phyloP scores from a whole-genome alignment of 148 eudicot species.

The Pouteria glomerata region DNA sequence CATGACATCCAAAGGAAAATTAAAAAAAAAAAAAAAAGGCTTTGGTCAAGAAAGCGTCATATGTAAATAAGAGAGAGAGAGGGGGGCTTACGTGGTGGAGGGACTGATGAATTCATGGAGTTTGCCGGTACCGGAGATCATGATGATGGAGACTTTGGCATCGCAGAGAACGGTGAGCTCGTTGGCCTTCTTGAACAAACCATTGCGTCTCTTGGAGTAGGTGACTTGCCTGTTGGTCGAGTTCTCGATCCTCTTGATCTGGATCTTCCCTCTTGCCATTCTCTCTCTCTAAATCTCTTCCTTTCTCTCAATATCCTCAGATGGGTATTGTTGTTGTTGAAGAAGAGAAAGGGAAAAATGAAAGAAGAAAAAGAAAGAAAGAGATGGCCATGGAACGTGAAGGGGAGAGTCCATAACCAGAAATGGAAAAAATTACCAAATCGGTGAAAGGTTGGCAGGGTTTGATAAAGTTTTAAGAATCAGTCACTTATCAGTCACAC shows the following conservation, averaged over 20 bases:
- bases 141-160: constrained; percentile 72
- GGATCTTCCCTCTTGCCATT: constrained; percentile 90
- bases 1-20: not conserved
- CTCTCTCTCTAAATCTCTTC: not conserved
- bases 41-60: not conserved
- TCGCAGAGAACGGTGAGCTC: constrained; percentile 87
- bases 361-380: not conserved
- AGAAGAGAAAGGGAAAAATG: not conserved
- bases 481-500: constrained; percentile 18
- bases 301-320: not conserved
- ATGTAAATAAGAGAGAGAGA: constrained; percentile 1
- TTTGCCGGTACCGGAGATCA: constrained; percentile 67
- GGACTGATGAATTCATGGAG: constrained; percentile 74
- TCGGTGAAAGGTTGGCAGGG: constrained; percentile 20
- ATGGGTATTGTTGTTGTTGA: not conserved
- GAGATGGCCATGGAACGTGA: not conserved
- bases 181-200: constrained; percentile 80
- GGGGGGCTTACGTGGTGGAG: constrained; percentile 32
- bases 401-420: not conserved
- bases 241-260: constrained; percentile 86
- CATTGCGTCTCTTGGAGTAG: constrained; percentile 79
- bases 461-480: constrained; percentile 28
- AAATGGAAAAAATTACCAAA: constrained; percentile 29
- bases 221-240: constrained; percentile 86
- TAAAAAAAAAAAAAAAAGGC: not conserved